Evolutionary conservation across 768 basidiomycete genomes (phyloP).

Genomic region (Trametes maxima): DNA sequence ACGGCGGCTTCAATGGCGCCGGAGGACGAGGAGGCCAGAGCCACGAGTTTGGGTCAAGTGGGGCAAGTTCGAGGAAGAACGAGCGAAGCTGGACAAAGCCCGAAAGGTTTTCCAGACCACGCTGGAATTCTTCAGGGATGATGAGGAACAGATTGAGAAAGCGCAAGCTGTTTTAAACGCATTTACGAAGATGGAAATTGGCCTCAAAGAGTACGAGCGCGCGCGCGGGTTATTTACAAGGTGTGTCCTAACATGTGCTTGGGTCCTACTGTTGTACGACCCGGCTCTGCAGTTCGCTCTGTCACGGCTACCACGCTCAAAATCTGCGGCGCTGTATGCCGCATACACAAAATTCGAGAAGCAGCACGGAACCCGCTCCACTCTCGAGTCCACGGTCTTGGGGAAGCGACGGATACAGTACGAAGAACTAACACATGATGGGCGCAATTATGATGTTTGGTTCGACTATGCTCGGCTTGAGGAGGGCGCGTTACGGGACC

Average conservation of each 20-base stretch:
- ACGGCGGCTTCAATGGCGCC: conserved; percentile 41
- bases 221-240: conserved; percentile 97
- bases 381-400: conserved; percentile 90
- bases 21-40: conserved; percentile 60
- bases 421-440: conserved; percentile 90
- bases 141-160: conserved; percentile 68
- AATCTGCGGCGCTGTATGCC: conserved; percentile 85
- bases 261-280: not conserved
- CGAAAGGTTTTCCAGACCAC: conserved; percentile 69
- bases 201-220: conserved; percentile 95
- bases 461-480: conserved; percentile 95
- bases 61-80: conserved; percentile 67
- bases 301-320: conserved; percentile 87
- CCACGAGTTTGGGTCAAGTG: conserved; percentile 68
- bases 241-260: conserved; percentile 41
- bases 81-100: conserved; percentile 62
- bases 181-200: conserved; percentile 97
- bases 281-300: conserved; percentile 77
- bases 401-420: conserved; percentile 99
- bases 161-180: conserved; percentile 90
- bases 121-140: conserved; percentile 64
- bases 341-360: conserved; percentile 98
- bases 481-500: conserved; percentile 80
- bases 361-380: conserved; percentile 87
- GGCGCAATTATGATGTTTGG: conserved; percentile 97